A percentile compares a stretch with the other conserved stretches of the same genome.
Evolutionary conservation across 1,284 basidiomycete species (phyloP).

Genomic region (Sporisorium scitamineum): DNA sequence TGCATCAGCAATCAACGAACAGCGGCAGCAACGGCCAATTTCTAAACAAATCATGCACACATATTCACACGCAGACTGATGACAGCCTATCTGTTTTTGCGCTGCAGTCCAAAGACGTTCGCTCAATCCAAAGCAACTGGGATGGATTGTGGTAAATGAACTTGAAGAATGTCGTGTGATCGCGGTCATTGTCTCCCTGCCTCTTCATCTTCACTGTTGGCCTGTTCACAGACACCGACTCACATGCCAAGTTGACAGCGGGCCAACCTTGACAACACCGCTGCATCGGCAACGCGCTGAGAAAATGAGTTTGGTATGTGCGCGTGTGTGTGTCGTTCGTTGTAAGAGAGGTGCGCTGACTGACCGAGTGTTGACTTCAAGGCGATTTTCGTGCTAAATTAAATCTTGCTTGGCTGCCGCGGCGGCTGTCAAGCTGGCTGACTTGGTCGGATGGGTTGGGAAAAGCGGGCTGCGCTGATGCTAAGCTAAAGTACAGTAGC

Average conservation of each 20-base stretch:
- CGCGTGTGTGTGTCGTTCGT: background rate
- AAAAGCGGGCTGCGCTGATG: too few relatives aligned
- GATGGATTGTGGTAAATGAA: background rate
- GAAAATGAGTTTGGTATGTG: too few relatives aligned
- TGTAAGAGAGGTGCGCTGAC: background rate
- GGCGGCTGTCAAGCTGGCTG: background rate
- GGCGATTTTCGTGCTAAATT: background rate
- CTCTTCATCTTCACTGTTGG: background rate
- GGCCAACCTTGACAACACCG: background rate
- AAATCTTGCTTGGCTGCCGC: background rate
- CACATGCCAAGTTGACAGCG: background rate
- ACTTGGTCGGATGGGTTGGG: background rate
- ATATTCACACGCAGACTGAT: too few relatives aligned
- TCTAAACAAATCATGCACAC: background rate
- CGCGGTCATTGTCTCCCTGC: background rate
- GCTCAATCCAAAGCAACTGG: background rate
- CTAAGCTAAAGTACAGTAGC: too few relatives aligned
- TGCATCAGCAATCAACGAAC: background rate
- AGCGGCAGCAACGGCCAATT: background rate
- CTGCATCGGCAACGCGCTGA: background rate
- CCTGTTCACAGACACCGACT: background rate
- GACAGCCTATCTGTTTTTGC: too few relatives aligned
- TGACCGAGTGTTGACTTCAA: background rate
- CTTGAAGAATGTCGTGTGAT: slow-evolving; percentile 4
- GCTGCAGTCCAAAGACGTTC: too few relatives aligned